Evolutionary conservation across 306 rosid genomes (phyloP).

Genomic region (Glycyrrhiza uralensis): DNA sequence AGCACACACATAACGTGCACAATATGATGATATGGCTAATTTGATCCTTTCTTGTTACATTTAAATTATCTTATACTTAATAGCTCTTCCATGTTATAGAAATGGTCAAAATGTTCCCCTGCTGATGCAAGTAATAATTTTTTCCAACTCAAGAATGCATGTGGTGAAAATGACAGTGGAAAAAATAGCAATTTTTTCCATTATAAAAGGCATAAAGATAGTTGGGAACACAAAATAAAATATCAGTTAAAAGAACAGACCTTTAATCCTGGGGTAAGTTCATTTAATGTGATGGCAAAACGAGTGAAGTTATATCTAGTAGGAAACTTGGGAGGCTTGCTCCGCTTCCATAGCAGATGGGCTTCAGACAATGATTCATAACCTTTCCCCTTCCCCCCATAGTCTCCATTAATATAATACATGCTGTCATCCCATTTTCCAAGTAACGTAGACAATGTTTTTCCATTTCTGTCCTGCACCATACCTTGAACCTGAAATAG

Average conservation of each 20-base stretch:
- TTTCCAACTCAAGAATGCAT: neutral
- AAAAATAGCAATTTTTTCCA: neutral
- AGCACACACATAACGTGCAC: neutral
- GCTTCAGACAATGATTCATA: slow-evolving; percentile 66
- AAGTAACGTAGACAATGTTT: slow-evolving; percentile 69
- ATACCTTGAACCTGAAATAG: slow-evolving; percentile 73
- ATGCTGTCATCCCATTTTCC: slow-evolving; percentile 99
- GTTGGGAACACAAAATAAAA: slow-evolving; percentile 13
- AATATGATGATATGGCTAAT: neutral
- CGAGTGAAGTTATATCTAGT: slow-evolving; percentile 89
- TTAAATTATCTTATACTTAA: neutral
- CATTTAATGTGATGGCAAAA: slow-evolving; percentile 85
- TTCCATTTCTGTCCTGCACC: slow-evolving; percentile 80
- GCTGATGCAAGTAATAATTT: neutral
- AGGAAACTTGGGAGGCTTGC: slow-evolving; percentile 74
- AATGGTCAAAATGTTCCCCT: neutral
- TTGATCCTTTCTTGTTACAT: neutral
- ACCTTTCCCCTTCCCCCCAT: slow-evolving; percentile 76
- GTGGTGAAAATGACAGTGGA: neutral
- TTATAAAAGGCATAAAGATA: neutral
- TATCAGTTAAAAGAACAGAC: slow-evolving; percentile 32
- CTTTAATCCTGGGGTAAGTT: slow-evolving; percentile 80
- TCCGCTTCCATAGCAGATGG: slow-evolving; percentile 73
- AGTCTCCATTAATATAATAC: slow-evolving; percentile 77
- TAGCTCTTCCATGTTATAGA: slow-evolving; percentile 2